Evolutionary conservation across 495 filamentous ascomycete species (phyloP).

Genomic region (Geoglossum glabrum): DNA sequence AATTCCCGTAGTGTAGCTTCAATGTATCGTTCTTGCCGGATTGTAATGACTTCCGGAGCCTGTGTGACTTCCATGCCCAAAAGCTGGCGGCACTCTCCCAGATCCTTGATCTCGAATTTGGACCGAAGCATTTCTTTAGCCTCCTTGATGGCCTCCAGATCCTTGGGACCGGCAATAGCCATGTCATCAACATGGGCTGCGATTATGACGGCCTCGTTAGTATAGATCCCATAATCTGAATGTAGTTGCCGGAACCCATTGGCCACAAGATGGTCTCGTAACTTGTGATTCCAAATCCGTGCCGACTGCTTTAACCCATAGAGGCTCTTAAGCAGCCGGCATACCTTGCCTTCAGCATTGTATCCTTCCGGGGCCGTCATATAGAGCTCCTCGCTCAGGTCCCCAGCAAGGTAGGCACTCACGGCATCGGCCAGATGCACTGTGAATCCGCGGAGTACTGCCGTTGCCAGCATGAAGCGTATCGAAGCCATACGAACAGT

Average conservation of each 20-base stretch:
- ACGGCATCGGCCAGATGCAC: not conserved
- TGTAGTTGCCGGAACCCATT: conserved; percentile 4
- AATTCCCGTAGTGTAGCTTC: not conserved
- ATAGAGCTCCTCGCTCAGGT: not conserved
- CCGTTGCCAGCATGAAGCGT: not conserved
- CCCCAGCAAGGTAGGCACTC: not conserved
- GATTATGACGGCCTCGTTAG: conserved; percentile 5
- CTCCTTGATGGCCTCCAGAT: not conserved
- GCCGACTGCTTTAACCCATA: conserved; percentile 13
- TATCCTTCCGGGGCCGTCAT: not conserved
- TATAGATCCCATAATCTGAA: conserved; percentile 4
- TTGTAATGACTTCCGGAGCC: too few species aligned
- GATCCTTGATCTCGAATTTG: not conserved
- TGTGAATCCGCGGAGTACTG: not conserved
- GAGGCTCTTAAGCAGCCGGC: conserved; percentile 1
- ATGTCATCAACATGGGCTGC: conserved; percentile 9
- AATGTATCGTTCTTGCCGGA: not conserved
- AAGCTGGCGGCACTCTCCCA: too few species aligned
- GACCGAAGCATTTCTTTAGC: not conserved
- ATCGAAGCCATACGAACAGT: not conserved
- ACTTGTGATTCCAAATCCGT: conserved; percentile 7
- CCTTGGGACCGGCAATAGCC: conserved; percentile 2
- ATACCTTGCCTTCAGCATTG: not conserved
- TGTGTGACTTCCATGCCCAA: too few species aligned
- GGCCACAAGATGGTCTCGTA: conserved; percentile 4